Percentiles rank a stretch among this genome's conserved stretches.
Conservation (phyloP, 768 basidiomycete genomes). For the Suillus fuscotomentosus region DNA sequence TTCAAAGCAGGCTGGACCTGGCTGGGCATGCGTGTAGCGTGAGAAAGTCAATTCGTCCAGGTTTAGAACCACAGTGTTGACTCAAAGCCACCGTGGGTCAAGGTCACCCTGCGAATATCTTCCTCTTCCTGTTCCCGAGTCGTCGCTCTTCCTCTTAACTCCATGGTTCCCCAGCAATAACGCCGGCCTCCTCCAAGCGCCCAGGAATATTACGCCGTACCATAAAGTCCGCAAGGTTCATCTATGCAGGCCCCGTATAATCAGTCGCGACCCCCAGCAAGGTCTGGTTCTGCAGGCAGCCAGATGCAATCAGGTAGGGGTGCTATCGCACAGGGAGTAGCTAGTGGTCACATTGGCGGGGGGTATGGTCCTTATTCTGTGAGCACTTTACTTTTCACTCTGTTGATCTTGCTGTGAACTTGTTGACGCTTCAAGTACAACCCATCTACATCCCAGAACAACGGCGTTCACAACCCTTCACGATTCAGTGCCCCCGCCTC, state of each 20-base stretch:
- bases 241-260: constrained; percentile 26
- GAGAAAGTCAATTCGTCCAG: constrained; percentile 17
- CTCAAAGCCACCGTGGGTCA: constrained; percentile 16
- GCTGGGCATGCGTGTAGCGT: background rate
- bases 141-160: constrained; percentile 11
- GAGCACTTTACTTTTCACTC: constrained; percentile 24
- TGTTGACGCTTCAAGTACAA: constrained; percentile 46
- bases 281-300: constrained; percentile 27
- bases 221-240: constrained; percentile 53
- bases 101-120: constrained; percentile 10
- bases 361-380: constrained; percentile 93
- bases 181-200: constrained; percentile 43
- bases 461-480: constrained; percentile 45
- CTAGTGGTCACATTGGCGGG: constrained; percentile 72
- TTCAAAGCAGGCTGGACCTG: too few species aligned
- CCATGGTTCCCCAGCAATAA: constrained; percentile 31
- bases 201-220: constrained; percentile 65
- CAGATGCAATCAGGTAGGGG: constrained; percentile 40
- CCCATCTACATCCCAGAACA: constrained; percentile 40
- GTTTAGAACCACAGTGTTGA: constrained; percentile 16
- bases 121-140: constrained; percentile 12
- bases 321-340: constrained; percentile 75
- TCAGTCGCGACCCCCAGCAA: constrained; percentile 22
- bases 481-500: constrained; percentile 59
- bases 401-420: constrained; percentile 8